phyloP scores from a whole-genome alignment of 805 yeast genomes.

The Hyphopichia homilentoma region DNA sequence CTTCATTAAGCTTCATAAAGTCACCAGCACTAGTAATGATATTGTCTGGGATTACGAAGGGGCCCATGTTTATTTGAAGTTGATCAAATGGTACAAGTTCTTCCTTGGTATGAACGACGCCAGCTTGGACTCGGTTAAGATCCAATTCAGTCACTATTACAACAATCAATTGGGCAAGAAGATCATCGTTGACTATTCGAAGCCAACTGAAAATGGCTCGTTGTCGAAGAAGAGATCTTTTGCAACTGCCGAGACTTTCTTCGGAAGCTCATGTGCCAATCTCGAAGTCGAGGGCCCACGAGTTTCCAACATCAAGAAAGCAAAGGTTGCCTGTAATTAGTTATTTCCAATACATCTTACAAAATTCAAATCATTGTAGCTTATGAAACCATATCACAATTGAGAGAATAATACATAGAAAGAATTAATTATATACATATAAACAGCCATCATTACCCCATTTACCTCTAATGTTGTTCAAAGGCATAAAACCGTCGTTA shows the following conservation, averaged over 20 bases:
- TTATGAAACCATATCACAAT: no score
- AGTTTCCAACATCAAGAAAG: no score
- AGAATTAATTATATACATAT: constrained; percentile 47
- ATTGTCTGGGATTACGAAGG: constrained; percentile 23
- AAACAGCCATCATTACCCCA: constrained; percentile 76
- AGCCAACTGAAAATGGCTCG: constrained; percentile 1
- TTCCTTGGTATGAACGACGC: constrained; percentile 19
- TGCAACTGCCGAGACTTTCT: no score
- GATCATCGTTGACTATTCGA: constrained; percentile 17
- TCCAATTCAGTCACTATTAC: constrained; percentile 26
- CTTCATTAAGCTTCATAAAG: constrained; percentile 33
- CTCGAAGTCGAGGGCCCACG: no score
- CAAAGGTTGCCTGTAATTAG: no score
- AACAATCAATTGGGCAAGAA: constrained; percentile 26
- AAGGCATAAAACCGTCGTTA: constrained; percentile 39
- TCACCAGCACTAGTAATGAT: constrained; percentile 17
- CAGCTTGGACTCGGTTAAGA: constrained; percentile 18
- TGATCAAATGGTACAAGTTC: constrained; percentile 26
- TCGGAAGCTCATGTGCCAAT: no score
- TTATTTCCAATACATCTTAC: no score
- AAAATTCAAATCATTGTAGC: no score
- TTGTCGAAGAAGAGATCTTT: constrained; percentile 10
- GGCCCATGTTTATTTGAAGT: constrained; percentile 15
- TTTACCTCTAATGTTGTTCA: constrained; percentile 47
- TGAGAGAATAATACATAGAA: no score